Evolutionary conservation across 2,329 filamentous ascomycete genomes (phyloP).

Genomic region (Plectosphaerella sp.): DNA sequence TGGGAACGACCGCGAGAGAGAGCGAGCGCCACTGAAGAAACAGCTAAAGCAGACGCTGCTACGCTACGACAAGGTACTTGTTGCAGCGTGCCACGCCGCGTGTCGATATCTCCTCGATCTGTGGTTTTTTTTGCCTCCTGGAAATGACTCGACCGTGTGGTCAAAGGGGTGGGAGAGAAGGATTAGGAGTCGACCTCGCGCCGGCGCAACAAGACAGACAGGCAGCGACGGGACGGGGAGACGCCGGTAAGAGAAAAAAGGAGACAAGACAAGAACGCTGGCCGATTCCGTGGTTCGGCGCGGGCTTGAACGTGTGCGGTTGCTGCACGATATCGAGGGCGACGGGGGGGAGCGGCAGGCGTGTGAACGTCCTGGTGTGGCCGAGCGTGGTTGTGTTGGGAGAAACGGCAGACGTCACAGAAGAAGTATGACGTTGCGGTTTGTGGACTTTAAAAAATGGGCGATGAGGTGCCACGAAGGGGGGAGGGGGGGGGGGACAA

Average conservation of each 20-base stretch:
- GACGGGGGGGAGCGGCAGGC: not conserved
- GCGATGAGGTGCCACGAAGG: not conserved
- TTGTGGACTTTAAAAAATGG: slow-evolving; percentile 18
- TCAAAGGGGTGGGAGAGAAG: no score
- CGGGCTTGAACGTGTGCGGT: slow-evolving; percentile 7
- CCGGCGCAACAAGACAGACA: not conserved
- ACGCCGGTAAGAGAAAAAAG: not conserved
- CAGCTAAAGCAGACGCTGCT: not conserved
- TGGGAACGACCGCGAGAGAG: slow-evolving; percentile 2
- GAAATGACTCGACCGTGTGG: no score
- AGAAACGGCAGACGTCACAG: slow-evolving; percentile 39
- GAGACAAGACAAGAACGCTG: not conserved
- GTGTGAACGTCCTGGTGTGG: slow-evolving; percentile 5
- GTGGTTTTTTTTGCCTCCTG: no score
- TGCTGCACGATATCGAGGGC: slow-evolving; percentile 8
- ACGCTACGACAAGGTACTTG: no score
- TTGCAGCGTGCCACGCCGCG: no score
- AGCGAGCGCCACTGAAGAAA: not conserved
- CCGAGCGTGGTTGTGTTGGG: slow-evolving; percentile 7
- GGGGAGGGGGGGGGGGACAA: not conserved
- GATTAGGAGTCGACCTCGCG: not conserved
- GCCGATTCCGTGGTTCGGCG: not conserved
- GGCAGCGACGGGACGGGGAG: not conserved
- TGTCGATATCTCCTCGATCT: no score
- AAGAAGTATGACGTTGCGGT: slow-evolving; percentile 35